A percentile compares a stretch with the other conserved stretches of the same genome.
These are phyloP conservation scores for Aegilops tauschii DNA, from an alignment of 176 grass and related monocot species.

Conservation along the genomic window DNA sequence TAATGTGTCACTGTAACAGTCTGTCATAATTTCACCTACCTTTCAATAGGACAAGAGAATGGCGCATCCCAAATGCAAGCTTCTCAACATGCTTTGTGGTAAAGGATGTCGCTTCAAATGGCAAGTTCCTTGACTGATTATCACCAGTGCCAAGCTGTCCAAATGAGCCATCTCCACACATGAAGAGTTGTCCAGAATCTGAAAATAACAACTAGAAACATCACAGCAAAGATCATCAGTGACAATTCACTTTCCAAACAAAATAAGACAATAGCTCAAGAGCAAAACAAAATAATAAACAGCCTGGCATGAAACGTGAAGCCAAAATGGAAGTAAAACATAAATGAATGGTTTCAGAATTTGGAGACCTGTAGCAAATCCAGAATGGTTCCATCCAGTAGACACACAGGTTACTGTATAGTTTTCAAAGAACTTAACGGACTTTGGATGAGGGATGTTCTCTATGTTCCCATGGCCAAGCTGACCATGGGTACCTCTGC, in stretches of 20 bases:
- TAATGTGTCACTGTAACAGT: neutral
- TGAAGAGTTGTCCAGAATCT: conserved; percentile 76
- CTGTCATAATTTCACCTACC: conserved; percentile 36
- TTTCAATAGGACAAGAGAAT: conserved; percentile 78
- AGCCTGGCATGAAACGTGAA: neutral
- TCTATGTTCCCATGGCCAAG: conserved; percentile 72
- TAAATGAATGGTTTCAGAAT: conserved; percentile 24
- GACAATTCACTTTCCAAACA: conserved; percentile 24
- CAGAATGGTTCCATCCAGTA: conserved; percentile 99
- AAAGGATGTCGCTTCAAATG: conserved; percentile 65
- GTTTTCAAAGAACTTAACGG: conserved; percentile 65
- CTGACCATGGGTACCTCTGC: conserved; percentile 76
- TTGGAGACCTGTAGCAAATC: conserved; percentile 82
- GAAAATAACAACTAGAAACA: conserved; percentile 54
- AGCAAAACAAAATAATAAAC: neutral
- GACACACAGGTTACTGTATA: conserved; percentile 59
- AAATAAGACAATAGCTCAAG: neutral
- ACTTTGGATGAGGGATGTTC: conserved; percentile 48
- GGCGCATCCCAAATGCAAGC: conserved; percentile 89
- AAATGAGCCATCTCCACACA: conserved; percentile 94
- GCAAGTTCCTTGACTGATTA: conserved; percentile 53
- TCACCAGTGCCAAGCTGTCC: conserved; percentile 91
- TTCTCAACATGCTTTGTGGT: conserved; percentile 63
- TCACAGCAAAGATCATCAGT: conserved; percentile 44
- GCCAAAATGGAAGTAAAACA: neutral